Evolutionary conservation across 371 early-diverging fungal species (phyloP), one percentile per base, ranked within the genome.

Genomic region (Lichtheimia ramosa): DNA sequence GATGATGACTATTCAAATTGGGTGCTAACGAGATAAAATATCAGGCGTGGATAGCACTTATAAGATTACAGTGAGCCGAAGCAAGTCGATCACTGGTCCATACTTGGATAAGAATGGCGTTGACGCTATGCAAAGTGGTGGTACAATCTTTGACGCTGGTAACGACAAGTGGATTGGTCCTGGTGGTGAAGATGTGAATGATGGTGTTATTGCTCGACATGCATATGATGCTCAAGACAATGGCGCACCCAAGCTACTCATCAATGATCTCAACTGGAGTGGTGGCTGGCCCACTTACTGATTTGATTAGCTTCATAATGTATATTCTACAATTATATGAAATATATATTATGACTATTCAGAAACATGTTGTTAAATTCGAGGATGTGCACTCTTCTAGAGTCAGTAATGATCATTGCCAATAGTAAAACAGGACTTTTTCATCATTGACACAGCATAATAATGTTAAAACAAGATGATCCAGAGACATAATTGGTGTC

Each of bases 271-370:
- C 13, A 54, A 48, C 43, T 61, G 54, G 34, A 23, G 27, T 16
- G 50, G 54, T n/a, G 61, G 61, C 48, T 61, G 61, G 61, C 61
- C 61, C 34, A 61, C 61, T 7, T 61, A 61, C 43, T 61, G 43
- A 53, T 39, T 40, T 27, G 28, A 48, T 6, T 5, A 23, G 21
- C 49, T 20, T 5, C 16, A 48, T 1, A n/a, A 23, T 23, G 25
- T 49, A 49, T 23, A 24, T 51, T 27, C 16, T 8, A 2, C 16
- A 46, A 34, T 34, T 10, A 8, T 6, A 34, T 34, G 34, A 6
- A 6, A 8, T n/a, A 34, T 8, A 10, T 34, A 6, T 8, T 34
- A 34, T 8, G 34, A 10, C 10, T 8, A 34, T 10, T 34, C 34
- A 34, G 10, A 34, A 8, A 34, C 6, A 34, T 10, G 2, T 8